Base-by-base conservation (phyloP, 495 filamentous ascomycete species). In the Platismatia glauca region DNA sequence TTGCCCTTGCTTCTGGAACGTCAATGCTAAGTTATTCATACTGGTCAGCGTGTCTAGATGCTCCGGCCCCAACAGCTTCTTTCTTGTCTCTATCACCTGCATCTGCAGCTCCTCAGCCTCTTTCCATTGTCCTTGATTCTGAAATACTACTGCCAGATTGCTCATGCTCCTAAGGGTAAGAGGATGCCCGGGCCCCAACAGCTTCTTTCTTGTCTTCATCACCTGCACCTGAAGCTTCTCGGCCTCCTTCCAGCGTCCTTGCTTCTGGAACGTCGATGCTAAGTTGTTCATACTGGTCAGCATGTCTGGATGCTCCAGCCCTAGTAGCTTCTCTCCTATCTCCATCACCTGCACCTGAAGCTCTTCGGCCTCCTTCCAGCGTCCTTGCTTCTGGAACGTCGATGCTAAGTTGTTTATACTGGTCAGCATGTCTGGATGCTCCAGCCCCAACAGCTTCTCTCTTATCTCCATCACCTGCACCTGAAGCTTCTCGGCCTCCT, bases 271-370 rank as follows among this genome's bases (percentile, higher is more conserved):
- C 35, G 46, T 24, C 1, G 3, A 0, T 15, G 62, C 64, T 6
- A 69, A 44, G 43, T 55, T 63, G 16, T 55, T 57, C 65, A 76
- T 75, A 43, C 71, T 71, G 2, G 34, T 65, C 22, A 81, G 65
- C 7, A 74, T 78, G 22, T 66, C 24, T 15, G 68, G 69, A 68
- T 81, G 72, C 8, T 75, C 67, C 9, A 38, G 56, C 18, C 78
- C 77, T 1, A 77, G 60, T 13, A 68, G 58, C 44, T 41, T 65
- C 59, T 70, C 71, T 9, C 61, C 63, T 2, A 31, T 59, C 56
- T 74, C 70, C 38, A 73, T 38, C 7, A 55, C 59, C 33, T 64
- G 34, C 24, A 43, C 2, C 3, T 34, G 18, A 16, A 71, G 20
- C 1, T 15, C 13, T 50, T 71, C 65, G 0, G 61, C 62, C 46